Base-by-base conservation (phyloP, 805 yeast genomes). In the Nakazawaea siamensis region DNA sequence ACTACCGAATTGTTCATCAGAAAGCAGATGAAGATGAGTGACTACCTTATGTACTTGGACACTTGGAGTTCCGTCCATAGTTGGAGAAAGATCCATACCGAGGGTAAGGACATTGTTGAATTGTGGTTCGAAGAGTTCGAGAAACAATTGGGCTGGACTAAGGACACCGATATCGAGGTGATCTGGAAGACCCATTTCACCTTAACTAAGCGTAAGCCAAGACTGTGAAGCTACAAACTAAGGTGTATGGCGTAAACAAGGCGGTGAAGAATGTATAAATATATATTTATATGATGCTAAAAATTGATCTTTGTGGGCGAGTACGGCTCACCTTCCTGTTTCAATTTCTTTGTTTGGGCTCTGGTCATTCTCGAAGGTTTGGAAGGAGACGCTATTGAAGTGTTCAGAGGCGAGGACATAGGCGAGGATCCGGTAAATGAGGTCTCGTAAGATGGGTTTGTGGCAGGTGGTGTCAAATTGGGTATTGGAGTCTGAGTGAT, bases 181-280 rank as follows among this genome's bases (percentile, higher is more conserved):
- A 64, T 67, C 15, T 76, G 77, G 73, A 70, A 70, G 2, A 73
- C 84, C 0, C 68, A 70, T 24, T 73, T 70, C 47, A 62, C 66
- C 3, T 61, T 74, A 47, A 72, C 76, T 5, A 54, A 55, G 36
- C 52, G 52, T 41, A 29, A 26, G 6, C 27, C 31, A 15, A 30
- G 38, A 21, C 4, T n/a, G n/a, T n/a, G n/a, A n/a, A n/a, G n/a
- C n/a, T n/a, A n/a, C n/a, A n/a, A n/a, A n/a, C n/a, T n/a, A n/a
- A n/a, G n/a, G n/a, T n/a, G n/a, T n/a, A n/a, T n/a, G n/a, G n/a
- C n/a, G n/a, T n/a, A n/a, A n/a, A n/a, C n/a, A n/a, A n/a, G n/a
- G n/a, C n/a, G n/a, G n/a, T n/a, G n/a, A n/a, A n/a, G n/a, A n/a
- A n/a, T n/a, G n/a, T n/a, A n/a, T n/a, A n/a, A n/a, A n/a, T n/a